Base-by-base conservation (phyloP, 768 basidiomycete genomes). In the Hypsizygus marmoreus region DNA sequence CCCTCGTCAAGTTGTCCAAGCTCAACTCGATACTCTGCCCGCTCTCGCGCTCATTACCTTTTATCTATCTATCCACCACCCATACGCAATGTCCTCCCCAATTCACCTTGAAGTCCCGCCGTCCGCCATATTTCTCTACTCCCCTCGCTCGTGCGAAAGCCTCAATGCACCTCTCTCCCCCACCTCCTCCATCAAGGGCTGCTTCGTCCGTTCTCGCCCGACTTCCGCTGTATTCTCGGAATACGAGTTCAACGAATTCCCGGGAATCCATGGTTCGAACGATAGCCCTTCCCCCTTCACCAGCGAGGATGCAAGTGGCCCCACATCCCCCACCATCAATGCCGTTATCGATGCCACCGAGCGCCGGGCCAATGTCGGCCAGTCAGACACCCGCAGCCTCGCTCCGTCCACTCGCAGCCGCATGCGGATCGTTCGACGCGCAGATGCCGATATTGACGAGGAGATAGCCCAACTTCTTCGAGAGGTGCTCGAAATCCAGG, bases 171-270 rank as follows among this genome's bases (percentile, higher is more conserved):
- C 48, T 4, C 48, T 41, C 37, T 57, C 56, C n/a, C 53, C 56
- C 12, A 45, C 50, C n/a, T 57, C 56, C 10, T 57, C 56, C 23
- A 14, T 55, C 16, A 57, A 48, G 40, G 53, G 45, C 2, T 44
- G 49, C 29, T 57, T 54, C 33, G 42, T 41, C 3, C 50, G 44
- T 29, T 57, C 53, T 9, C 42, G 53, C 37, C 56, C 53, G 4
- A 49, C 35, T 9, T 54, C 52, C 4, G 24, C 32, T 24, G 40
- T 19, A n/a, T 47, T 40, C 42, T 30, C 48, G 32, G 30, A 51
- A 6, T 43, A 33, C 42, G 40, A 46, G 16, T 45, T 32, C 49
- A 19, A 44, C 16, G 32, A 50, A 43, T 43, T 47, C 35, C 39
- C 44, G n/a, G 43, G 34, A 6, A 47, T 53, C 6, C 42, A 30